Evolutionary conservation across 2,329 filamentous ascomycete genomes (phyloP), one percentile per base, ranked within the genome.

Genomic region (Sclerotinia borealis): DNA sequence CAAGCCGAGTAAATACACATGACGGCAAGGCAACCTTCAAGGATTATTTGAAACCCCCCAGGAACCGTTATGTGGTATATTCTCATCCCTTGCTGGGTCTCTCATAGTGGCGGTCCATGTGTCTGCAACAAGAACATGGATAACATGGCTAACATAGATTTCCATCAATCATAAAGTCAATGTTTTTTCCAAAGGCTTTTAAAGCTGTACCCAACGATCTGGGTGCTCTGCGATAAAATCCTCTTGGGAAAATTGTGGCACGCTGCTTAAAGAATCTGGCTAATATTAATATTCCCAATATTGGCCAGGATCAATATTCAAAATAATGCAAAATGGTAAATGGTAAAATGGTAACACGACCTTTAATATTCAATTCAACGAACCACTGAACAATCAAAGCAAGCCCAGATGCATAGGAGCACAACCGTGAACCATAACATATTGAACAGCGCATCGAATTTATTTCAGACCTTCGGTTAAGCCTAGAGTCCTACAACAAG

Each of bases 301-400:
- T 36, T 56, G 29, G n/a, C 54, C 4, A 56, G 54, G n/a, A 43
- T 45, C 41, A 19, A 45, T 34, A 13, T 19, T 43, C 8, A 56
- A n/a, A n/a, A n/a, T n/a, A n/a, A n/a, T n/a, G n/a, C n/a, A n/a
- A n/a, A n/a, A n/a, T n/a, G n/a, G n/a, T n/a, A n/a, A n/a, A n/a
- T n/a, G n/a, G n/a, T n/a, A 31, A 25, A 15, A 25, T 11, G 19
- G 54, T 58, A 58, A 11, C 29, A 58, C 54, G 15, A 58, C 39
- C 45, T 55, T 55, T 31, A 41, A 6, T 41, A 55, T 56, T 56
- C 54, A 25, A 55, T 56, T 56, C 54, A 25, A 56, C 54, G 54
- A 56, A 56, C 54, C 54, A 56, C n/a, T 34, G 34, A 39, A 52
- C 36, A 51, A 37, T 17, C 58, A 60, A 52, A 17, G 59, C 59